These are phyloP conservation scores for Chaetomium tenue DNA, from an alignment of 495 filamentous ascomycete genomes.

Conservation along the genomic window DNA sequence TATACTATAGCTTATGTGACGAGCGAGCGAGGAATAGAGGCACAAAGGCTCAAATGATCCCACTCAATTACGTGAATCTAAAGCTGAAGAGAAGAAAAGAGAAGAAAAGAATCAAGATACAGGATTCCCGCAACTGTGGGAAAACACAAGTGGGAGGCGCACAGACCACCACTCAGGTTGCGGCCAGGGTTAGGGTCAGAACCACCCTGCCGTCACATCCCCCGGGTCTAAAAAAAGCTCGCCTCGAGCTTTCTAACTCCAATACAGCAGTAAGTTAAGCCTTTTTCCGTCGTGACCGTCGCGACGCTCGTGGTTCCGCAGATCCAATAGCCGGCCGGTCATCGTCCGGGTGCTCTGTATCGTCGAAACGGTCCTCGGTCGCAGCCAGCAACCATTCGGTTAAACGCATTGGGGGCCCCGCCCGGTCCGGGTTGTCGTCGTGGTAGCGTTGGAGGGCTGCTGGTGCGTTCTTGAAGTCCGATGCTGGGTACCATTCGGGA, in stretches of 20 bases:
- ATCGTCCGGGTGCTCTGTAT: slow-evolving; percentile 1
- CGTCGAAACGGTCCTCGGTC: neutral
- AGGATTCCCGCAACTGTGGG: neutral
- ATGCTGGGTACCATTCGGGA: slow-evolving; percentile 6
- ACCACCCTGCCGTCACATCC: neutral
- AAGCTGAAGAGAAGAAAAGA: slow-evolving; percentile 4
- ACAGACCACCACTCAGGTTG: too few species aligned
- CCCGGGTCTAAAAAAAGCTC: slow-evolving; percentile 7
- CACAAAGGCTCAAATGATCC: neutral
- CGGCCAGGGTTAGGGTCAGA: neutral
- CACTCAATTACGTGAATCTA: slow-evolving; percentile 6
- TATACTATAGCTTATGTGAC: too few species aligned
- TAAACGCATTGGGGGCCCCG: slow-evolving; percentile 10
- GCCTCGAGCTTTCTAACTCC: slow-evolving; percentile 9
- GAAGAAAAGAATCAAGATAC: neutral
- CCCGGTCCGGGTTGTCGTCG: slow-evolving; percentile 9
- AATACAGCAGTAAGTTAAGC: neutral
- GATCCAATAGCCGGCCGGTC: neutral
- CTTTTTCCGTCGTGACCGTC: neutral
- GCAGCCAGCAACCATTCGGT: slow-evolving; percentile 12
- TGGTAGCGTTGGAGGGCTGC: slow-evolving; percentile 10
- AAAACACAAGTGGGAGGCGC: neutral
- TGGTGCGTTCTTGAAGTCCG: slow-evolving; percentile 8
- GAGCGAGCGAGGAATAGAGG: neutral
- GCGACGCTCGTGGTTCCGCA: neutral